These are phyloP conservation scores for Acacia melanoxylon DNA, from an alignment of 306 rosid genomes.

Conservation along the genomic window DNA sequence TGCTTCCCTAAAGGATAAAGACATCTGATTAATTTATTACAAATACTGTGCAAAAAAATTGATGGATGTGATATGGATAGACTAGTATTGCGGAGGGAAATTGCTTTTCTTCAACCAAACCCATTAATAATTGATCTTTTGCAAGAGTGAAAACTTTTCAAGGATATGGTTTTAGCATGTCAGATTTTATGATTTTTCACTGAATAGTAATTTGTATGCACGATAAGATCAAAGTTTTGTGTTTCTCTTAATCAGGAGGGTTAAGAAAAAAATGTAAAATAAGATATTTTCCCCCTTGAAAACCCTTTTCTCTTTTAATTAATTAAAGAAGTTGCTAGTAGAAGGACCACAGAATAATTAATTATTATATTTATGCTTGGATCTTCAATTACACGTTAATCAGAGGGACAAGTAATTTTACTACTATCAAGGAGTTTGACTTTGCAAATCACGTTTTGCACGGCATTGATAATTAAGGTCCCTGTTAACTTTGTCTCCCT, in stretches of 20 bases:
- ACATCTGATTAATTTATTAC: background rate
- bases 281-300: background rate
- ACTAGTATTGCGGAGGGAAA: background rate
- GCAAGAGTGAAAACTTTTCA: constrained; percentile 4
- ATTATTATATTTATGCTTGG: background rate
- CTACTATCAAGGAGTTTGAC: constrained; percentile 41
- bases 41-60: background rate
- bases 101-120: constrained; percentile 8
- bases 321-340: background rate
- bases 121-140: background rate
- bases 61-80: background rate
- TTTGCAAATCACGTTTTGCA: constrained; percentile 23
- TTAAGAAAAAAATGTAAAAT: background rate
- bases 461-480: constrained; percentile 37
- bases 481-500: constrained; percentile 16
- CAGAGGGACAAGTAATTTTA: constrained; percentile 3
- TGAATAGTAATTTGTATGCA: background rate
- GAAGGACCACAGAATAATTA: constrained; percentile 8
- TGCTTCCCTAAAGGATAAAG: constrained; percentile 6
- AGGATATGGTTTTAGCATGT: background rate
- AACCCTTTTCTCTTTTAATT: background rate
- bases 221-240: background rate
- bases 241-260: background rate
- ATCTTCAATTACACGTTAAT: background rate
- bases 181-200: background rate